A percentile compares a stretch with the other conserved stretches of the same genome.
These are phyloP conservation scores for Gamarada debralockiae DNA, from an alignment of 495 filamentous ascomycete genomes.

Conservation along the genomic window DNA sequence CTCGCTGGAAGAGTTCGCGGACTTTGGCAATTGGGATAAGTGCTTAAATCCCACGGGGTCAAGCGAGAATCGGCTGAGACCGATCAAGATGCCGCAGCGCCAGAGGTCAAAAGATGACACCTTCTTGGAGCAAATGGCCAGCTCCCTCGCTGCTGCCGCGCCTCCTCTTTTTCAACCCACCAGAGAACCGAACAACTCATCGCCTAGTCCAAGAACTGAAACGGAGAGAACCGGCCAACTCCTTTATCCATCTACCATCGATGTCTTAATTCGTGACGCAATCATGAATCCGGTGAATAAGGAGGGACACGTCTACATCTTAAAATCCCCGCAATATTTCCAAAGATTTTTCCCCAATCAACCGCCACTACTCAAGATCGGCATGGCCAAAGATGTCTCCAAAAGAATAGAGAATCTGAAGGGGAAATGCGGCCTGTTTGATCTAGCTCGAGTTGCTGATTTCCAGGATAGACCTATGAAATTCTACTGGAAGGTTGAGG, in stretches of 20 bases:
- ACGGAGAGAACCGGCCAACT: too few species aligned
- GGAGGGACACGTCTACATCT: conserved; percentile 3
- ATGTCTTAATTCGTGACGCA: conserved; percentile 1
- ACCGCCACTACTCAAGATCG: conserved; percentile 1
- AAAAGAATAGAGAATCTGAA: background rate
- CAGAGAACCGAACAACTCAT: background rate
- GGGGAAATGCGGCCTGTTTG: conserved; percentile 1
- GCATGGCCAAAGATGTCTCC: background rate
- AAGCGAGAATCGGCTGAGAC: background rate
- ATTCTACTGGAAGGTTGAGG: conserved; percentile 5
- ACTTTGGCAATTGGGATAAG: too few species aligned
- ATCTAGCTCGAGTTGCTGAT: conserved; percentile 1
- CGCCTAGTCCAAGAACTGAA: background rate
- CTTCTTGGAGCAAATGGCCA: conserved; percentile 1
- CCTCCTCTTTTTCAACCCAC: too few species aligned
- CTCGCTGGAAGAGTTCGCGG: too few species aligned
- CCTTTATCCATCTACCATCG: too few species aligned
- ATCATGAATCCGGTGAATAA: background rate
- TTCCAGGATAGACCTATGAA: background rate
- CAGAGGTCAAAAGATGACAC: conserved; percentile 3
- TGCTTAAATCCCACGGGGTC: too few species aligned
- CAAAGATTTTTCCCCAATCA: background rate
- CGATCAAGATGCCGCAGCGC: conserved; percentile 4
- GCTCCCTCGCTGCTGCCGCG: background rate
- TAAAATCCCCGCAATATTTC: conserved; percentile 6